Conservation (phyloP, 768 basidiomycete species). For the Strobilomyces confusus region DNA sequence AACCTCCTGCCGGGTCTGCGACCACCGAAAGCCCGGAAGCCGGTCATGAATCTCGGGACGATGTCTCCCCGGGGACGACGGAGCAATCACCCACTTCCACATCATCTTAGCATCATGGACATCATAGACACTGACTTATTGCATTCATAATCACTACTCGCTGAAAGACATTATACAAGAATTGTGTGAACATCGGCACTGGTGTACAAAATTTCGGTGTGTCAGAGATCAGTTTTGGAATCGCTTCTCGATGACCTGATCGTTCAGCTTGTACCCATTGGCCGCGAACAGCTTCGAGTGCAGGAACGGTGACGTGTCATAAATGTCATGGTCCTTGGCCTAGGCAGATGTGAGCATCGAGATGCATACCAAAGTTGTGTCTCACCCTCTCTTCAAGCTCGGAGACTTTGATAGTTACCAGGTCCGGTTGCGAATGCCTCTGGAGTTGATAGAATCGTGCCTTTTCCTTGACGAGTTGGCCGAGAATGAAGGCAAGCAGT, state of each 20-base stretch:
- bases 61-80: slow-evolving; percentile 7
- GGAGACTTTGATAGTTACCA: slow-evolving; percentile 67
- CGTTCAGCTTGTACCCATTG: slow-evolving; percentile 82
- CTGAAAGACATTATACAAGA: slow-evolving; percentile 17
- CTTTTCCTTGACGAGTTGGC: slow-evolving; percentile 89
- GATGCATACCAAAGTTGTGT: slow-evolving; percentile 4
- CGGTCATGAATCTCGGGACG: slow-evolving; percentile 2
- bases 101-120: slow-evolving; percentile 18
- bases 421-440: slow-evolving; percentile 70
- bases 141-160: slow-evolving; percentile 30
- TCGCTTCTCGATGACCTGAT: slow-evolving; percentile 66
- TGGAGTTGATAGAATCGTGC: slow-evolving; percentile 80
- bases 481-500: slow-evolving; percentile 88
- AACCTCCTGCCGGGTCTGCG: slow-evolving; percentile 13
- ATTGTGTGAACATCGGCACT: slow-evolving; percentile 4
- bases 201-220: slow-evolving; percentile 1
- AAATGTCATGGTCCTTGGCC: slow-evolving; percentile 98
- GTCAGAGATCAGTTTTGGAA: slow-evolving; percentile 42
- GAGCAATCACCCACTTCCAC: slow-evolving; percentile 8
- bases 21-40: slow-evolving; percentile 6
- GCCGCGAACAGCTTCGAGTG: slow-evolving; percentile 76
- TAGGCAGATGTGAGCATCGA: slow-evolving; percentile 30
- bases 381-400: slow-evolving; percentile 87
- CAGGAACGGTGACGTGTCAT: slow-evolving; percentile 83
- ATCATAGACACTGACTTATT: slow-evolving; percentile 28